Base-by-base conservation (phyloP, 2,329 filamentous ascomycete genomes). In the Colletotrichum orbiculare region DNA sequence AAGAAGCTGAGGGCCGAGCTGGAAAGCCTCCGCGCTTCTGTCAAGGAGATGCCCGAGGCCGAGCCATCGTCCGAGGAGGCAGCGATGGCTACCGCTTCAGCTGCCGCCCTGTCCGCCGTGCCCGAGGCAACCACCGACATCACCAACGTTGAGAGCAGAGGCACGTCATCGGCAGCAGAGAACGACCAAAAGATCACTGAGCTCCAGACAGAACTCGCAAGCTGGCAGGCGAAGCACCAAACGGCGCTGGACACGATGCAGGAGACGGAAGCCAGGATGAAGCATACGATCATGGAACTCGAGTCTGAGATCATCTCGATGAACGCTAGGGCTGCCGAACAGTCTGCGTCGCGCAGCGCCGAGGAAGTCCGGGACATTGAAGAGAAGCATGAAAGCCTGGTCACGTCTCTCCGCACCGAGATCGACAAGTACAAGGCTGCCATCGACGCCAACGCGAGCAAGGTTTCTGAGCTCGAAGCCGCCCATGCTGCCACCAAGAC, bases 381-480 rank as follows among this genome's bases (percentile, higher is more conserved):
- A 41, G 76, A 77, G 45, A 84, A 85, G 73, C 88, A 92, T 66
- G 80, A 89, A 63, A 82, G 85, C 41, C 79, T 89, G 52, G 79
- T 92, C 39, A 79, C 82, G 41, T 82, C 82, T 48, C 78, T 97
- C 46, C 91, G 91, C 67, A 84, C 79, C 64, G 90, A 97, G 74
- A 90, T 97, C 57, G 89, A 94, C 55, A 89, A 93, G 73, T 94
- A 97, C 79, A 94, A 92, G 78, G 80, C 85, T 4, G 87, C 91
- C 42, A 90, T 96, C 71, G 85, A 86, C 68, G 84, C 82, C 69
- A 92, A 94, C 71, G 82, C 88, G 11, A 75, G 85, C 43, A 92
- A 89, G 71, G 89, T 97, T 37, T 83, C 88, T 3, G 87, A 91
- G 69, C 83, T 97, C 12, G 93, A 97, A 76, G 80, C 89, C 68